Conservation (phyloP, 192 early-diverging fungal species). For the Umbelopsis vinacea region DNA sequence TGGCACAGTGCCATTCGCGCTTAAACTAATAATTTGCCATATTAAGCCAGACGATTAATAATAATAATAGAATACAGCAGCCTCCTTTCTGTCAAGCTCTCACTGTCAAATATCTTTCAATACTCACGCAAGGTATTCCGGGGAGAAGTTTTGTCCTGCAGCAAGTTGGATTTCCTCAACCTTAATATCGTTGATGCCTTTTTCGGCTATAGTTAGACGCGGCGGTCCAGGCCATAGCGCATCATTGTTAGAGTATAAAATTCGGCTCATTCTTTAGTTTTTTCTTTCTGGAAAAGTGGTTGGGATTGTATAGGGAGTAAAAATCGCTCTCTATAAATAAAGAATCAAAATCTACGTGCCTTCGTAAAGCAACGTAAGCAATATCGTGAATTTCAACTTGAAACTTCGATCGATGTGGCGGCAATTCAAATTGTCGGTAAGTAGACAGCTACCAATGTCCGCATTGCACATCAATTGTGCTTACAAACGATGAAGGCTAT, state of each 20-base stretch:
- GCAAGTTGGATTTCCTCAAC: background rate
- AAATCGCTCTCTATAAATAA: too few relatives aligned
- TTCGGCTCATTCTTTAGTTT: background rate
- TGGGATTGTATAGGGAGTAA: too few relatives aligned
- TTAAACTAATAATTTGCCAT: background rate
- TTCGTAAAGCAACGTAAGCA: too few relatives aligned
- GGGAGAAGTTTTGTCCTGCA: background rate
- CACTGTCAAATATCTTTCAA: background rate
- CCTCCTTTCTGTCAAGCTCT: too few relatives aligned
- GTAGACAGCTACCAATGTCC: background rate
- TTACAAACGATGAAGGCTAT: background rate
- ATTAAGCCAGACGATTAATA: background rate
- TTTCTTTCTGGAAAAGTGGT: too few relatives aligned
- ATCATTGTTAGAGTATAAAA: background rate
- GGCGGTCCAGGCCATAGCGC: background rate
- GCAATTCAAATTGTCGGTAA: too few relatives aligned
- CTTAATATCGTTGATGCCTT: conserved; percentile 12
- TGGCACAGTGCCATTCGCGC: background rate
- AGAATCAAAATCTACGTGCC: too few relatives aligned
- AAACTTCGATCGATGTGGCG: too few relatives aligned
- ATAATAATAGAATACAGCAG: background rate
- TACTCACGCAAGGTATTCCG: conserved; percentile 7
- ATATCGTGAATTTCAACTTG: too few relatives aligned
- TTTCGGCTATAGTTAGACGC: background rate
- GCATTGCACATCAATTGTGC: background rate